Conservation (phyloP, 768 basidiomycete genomes). For the Lactifluus piperatus region DNA sequence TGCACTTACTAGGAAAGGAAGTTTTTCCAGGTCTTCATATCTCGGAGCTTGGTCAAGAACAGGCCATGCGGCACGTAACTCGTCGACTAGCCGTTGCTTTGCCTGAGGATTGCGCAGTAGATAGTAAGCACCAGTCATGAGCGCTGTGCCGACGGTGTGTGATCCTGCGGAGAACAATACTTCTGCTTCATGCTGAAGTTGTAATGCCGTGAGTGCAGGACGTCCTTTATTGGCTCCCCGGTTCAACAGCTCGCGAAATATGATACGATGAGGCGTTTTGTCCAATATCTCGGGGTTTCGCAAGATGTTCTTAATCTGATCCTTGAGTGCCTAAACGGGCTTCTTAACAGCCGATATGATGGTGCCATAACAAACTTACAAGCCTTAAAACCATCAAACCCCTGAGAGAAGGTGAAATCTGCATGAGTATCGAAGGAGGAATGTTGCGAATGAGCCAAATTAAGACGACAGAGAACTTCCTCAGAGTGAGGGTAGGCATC, state of each 20-base stretch:
- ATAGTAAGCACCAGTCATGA: slow-evolving; percentile 5
- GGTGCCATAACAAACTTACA: not conserved
- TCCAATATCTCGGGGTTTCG: not conserved
- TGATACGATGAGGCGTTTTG: slow-evolving; percentile 8
- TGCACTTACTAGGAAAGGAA: slow-evolving; percentile 10
- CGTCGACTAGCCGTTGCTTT: slow-evolving; percentile 2
- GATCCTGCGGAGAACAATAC: slow-evolving; percentile 11
- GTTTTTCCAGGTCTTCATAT: slow-evolving; percentile 10
- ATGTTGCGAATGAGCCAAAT: not conserved
- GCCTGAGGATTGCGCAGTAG: not conserved
- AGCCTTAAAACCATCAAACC: not conserved
- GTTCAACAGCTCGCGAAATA: slow-evolving; percentile 7
- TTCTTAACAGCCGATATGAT: not conserved
- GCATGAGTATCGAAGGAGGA: not conserved
- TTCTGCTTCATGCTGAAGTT: slow-evolving; percentile 3
- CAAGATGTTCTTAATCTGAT: not conserved
- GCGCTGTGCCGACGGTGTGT: slow-evolving; percentile 8
- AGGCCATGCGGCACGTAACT: slow-evolving; percentile 5
- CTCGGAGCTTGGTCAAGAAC: not conserved
- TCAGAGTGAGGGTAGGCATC: slow-evolving; percentile 22
- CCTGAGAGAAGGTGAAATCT: not conserved
- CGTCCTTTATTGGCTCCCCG: slow-evolving; percentile 3
- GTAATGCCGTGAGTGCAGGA: not conserved
- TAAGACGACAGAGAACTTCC: slow-evolving; percentile 1
- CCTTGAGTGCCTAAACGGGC: not conserved